phyloP scores from a whole-genome alignment of 805 yeast genomes.

The Starmerella sp. region DNA sequence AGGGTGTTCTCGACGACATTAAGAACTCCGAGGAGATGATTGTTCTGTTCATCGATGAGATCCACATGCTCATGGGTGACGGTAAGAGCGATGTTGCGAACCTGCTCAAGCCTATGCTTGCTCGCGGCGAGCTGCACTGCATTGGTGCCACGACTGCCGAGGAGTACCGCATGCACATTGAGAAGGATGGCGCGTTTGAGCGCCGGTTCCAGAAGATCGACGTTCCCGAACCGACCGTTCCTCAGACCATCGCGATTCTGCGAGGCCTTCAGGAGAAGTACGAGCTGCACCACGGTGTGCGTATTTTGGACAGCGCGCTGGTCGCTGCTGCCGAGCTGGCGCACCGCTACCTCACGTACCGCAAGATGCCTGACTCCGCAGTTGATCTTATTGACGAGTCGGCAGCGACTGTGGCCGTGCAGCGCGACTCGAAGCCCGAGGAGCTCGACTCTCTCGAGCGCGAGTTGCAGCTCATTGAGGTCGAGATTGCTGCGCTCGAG shows the following conservation, averaged over 20 bases:
- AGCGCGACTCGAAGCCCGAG: slow-evolving; percentile 96
- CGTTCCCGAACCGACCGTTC: slow-evolving; percentile 83
- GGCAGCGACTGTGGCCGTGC: slow-evolving; percentile 95
- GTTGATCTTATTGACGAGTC: slow-evolving; percentile 93
- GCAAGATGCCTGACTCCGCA: slow-evolving; percentile 94
- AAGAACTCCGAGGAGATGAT: slow-evolving; percentile 79
- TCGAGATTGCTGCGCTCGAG: slow-evolving; percentile 92
- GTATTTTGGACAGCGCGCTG: slow-evolving; percentile 86
- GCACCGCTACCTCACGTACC: slow-evolving; percentile 83
- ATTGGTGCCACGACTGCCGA: slow-evolving; percentile 96
- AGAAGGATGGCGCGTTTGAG: slow-evolving; percentile 97
- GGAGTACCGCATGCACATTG: slow-evolving; percentile 84
- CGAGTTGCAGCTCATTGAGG: slow-evolving; percentile 80
- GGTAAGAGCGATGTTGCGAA: slow-evolving; percentile 97
- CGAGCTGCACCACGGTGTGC: slow-evolving; percentile 95
- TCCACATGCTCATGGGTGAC: slow-evolving; percentile 99
- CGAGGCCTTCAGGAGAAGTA: slow-evolving; percentile 93
- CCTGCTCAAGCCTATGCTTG: slow-evolving; percentile 90
- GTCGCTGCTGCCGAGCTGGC: slow-evolving; percentile 93
- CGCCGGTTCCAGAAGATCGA: slow-evolving; percentile 97
- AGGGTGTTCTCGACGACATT: slow-evolving; percentile 90
- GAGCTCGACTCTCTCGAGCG: slow-evolving; percentile 90
- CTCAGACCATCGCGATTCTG: slow-evolving; percentile 89
- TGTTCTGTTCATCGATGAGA: slow-evolving; percentile 89
- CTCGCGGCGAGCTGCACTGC: slow-evolving; percentile 92